Percentiles rank a stretch among this genome's conserved stretches.
These are phyloP conservation scores for Boletus sp. DNA, from an alignment of 1,284 basidiomycete genomes.

Conservation along the genomic window DNA sequence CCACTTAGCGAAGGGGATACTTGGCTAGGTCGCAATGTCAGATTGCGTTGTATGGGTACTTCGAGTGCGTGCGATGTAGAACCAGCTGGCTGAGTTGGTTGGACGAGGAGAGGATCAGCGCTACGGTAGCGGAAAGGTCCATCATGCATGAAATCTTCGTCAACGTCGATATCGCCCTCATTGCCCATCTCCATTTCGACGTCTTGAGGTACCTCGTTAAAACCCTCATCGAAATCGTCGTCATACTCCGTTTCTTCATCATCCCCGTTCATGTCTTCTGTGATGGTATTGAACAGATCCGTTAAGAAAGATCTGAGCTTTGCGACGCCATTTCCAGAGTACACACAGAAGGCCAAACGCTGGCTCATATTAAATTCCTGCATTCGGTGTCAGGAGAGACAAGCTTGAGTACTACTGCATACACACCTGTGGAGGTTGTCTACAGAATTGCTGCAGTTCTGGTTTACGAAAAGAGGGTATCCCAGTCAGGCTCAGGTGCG, in stretches of 20 bases:
- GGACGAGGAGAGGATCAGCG: slow-evolving; percentile 15
- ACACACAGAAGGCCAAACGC: slow-evolving; percentile 94
- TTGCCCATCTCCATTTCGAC: slow-evolving; percentile 49
- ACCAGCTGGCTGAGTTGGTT: slow-evolving; percentile 30
- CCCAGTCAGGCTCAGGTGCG: slow-evolving; percentile 95
- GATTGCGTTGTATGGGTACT: slow-evolving; percentile 32
- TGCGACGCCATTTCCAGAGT: slow-evolving; percentile 86
- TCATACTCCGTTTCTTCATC: slow-evolving; percentile 74
- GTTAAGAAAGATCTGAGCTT: slow-evolving; percentile 79
- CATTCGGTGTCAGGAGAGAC: slow-evolving; percentile 5
- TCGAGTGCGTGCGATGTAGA: slow-evolving; percentile 23
- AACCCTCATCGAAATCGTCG: slow-evolving; percentile 55
- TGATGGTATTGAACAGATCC: slow-evolving; percentile 68
- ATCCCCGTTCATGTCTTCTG: slow-evolving; percentile 56
- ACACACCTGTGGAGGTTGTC: slow-evolving; percentile 80
- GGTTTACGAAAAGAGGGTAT: slow-evolving; percentile 84
- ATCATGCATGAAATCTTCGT: slow-evolving; percentile 36
- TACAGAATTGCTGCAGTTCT: slow-evolving; percentile 88
- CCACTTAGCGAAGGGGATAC: slow-evolving; percentile 8
- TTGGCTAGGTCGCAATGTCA: slow-evolving; percentile 26
- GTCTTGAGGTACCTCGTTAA: slow-evolving; percentile 49
- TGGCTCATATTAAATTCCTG: slow-evolving; percentile 93
- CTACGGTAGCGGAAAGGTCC: slow-evolving; percentile 27
- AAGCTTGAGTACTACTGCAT: not conserved
- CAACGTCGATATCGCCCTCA: slow-evolving; percentile 40